phyloP scores from a whole-genome alignment of 371 early-diverging fungal genomes.

The Rhizopus arrhizus region DNA sequence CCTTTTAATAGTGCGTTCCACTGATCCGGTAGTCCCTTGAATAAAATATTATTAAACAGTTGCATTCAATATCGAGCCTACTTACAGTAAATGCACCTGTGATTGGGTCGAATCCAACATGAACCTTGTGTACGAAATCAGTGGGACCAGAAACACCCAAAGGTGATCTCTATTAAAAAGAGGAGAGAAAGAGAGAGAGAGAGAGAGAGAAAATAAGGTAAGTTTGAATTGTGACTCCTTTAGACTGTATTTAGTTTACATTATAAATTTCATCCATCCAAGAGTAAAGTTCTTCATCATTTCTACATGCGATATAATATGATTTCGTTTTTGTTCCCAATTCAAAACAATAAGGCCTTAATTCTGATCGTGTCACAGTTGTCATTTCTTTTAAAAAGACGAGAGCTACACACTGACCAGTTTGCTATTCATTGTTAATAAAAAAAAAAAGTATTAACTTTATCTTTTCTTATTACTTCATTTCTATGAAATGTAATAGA shows the following conservation, averaged over 20 bases:
- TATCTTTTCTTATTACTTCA: slow-evolving; percentile 57
- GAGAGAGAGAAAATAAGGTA: not conserved
- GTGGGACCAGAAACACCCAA: slow-evolving; percentile 76
- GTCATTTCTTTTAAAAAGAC: slow-evolving; percentile 77
- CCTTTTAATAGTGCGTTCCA: slow-evolving; percentile 91
- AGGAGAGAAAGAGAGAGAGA: not conserved
- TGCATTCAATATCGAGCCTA: not conserved
- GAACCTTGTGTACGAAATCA: slow-evolving; percentile 83
- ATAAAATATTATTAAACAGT: not conserved
- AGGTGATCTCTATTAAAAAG: slow-evolving; percentile 38
- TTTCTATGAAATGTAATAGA: slow-evolving; percentile 83
- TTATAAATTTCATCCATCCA: slow-evolving; percentile 88
- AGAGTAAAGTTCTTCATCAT: slow-evolving; percentile 83
- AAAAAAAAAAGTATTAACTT: slow-evolving; percentile 31
- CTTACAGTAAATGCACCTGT: slow-evolving; percentile 79
- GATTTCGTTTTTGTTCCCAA: slow-evolving; percentile 72
- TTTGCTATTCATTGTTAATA: slow-evolving; percentile 29
- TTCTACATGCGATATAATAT: slow-evolving; percentile 73
- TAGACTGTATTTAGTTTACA: slow-evolving; percentile 29
- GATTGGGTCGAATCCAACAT: slow-evolving; percentile 85
- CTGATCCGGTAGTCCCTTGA: slow-evolving; percentile 88
- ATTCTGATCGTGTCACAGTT: slow-evolving; percentile 68
- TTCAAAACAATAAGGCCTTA: slow-evolving; percentile 78
- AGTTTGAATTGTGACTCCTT: not conserved
- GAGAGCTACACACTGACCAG: slow-evolving; percentile 55